Evolutionary conservation across 768 basidiomycete genomes (phyloP).

Genomic region (Phaffia australis): DNA sequence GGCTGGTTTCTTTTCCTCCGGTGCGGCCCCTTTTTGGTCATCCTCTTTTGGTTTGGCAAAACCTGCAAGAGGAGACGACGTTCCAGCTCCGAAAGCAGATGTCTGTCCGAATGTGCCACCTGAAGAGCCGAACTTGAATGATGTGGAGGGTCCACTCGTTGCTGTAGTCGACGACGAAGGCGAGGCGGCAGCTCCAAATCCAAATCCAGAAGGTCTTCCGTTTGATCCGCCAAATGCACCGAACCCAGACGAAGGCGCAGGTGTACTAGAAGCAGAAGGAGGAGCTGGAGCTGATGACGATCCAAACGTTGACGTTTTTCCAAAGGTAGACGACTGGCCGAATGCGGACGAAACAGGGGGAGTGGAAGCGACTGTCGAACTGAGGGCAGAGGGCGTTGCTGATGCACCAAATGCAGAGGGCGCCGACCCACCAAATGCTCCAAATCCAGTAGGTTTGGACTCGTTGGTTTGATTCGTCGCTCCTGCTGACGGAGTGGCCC

Average conservation of each 20-base stretch:
- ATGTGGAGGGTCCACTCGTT: too few species aligned
- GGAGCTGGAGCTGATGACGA: not conserved
- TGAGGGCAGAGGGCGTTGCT: not conserved
- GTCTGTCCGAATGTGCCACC: not conserved
- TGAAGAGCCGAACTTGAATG: too few species aligned
- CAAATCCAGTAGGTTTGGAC: too few species aligned
- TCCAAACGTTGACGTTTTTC: constrained; percentile 9
- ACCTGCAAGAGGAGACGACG: constrained; percentile 19
- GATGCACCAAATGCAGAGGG: constrained; percentile 17
- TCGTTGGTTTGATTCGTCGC: too few species aligned
- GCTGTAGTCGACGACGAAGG: too few species aligned
- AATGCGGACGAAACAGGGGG: not conserved
- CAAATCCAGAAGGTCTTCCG: too few species aligned
- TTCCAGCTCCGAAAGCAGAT: constrained; percentile 7
- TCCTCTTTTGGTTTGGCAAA: not conserved
- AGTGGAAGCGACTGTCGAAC: not conserved
- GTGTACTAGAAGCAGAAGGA: too few species aligned
- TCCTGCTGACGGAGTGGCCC: too few species aligned
- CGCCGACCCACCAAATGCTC: not conserved
- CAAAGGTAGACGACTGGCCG: constrained; percentile 10
- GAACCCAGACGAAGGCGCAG: too few species aligned
- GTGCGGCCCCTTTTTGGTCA: not conserved
- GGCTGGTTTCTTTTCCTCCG: constrained; percentile 12
- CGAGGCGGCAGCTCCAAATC: too few species aligned
- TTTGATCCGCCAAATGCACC: too few species aligned